Evolutionary conservation across 495 filamentous ascomycete species (phyloP).

Genomic region (Baudoinia panamericana): DNA sequence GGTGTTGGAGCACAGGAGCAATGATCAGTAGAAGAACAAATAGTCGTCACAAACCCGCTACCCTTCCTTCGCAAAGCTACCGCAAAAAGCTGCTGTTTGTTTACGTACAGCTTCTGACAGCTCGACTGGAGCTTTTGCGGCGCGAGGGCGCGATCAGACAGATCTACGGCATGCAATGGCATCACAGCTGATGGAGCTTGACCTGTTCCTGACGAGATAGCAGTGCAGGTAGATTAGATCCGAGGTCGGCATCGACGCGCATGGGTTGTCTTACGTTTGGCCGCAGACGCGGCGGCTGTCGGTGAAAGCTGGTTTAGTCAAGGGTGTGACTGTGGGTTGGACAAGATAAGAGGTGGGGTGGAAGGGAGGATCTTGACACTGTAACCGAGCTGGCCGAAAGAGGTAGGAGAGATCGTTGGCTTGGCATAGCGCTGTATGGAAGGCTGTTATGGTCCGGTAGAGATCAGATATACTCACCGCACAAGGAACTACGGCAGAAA

Average conservation of each 20-base stretch:
- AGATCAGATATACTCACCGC: no score
- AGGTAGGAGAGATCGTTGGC: not conserved
- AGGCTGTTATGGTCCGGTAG: no score
- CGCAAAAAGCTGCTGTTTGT: no score
- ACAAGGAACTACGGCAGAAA: no score
- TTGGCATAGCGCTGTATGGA: not conserved
- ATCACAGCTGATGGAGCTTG: no score
- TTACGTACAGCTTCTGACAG: conserved; percentile 5
- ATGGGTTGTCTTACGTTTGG: not conserved
- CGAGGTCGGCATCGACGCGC: no score
- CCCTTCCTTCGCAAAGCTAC: no score
- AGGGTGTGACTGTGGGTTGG: not conserved
- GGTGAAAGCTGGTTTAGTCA: not conserved
- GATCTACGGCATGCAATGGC: no score
- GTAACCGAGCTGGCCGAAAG: no score
- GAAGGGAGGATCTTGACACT: no score
- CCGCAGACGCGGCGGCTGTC: not conserved
- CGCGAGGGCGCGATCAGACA: no score
- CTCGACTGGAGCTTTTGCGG: not conserved
- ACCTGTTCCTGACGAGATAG: conserved; percentile 8
- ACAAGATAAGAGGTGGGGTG: conserved; percentile 7
- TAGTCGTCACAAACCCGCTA: no score
- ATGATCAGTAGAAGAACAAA: not conserved
- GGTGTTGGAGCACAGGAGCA: not conserved
- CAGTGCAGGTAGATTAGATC: not conserved